Evolutionary conservation across 1,284 basidiomycete species (phyloP).

Genomic region (Fomitopsis betulina): DNA sequence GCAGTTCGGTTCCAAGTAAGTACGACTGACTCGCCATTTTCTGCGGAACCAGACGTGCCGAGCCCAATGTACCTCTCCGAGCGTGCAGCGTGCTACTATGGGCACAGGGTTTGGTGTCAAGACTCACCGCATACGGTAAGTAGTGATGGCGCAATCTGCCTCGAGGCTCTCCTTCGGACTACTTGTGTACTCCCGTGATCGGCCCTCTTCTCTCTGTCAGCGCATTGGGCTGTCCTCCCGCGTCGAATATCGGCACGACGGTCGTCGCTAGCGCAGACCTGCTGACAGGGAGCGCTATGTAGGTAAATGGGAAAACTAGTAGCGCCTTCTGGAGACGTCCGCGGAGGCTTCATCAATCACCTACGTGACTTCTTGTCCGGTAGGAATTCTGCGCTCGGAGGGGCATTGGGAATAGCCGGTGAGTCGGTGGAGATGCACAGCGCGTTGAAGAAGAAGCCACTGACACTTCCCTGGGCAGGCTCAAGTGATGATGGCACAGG

Average conservation of each 20-base stretch:
- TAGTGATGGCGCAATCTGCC: slow-evolving; percentile 18
- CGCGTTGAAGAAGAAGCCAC: too few relatives aligned
- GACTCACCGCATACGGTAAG: slow-evolving; percentile 10
- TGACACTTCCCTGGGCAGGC: too few relatives aligned
- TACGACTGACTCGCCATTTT: not conserved
- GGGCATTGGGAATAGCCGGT: not conserved
- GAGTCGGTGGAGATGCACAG: not conserved
- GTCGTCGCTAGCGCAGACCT: slow-evolving; percentile 1
- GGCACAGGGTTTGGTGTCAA: slow-evolving; percentile 19
- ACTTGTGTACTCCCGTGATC: slow-evolving; percentile 12
- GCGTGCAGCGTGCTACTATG: slow-evolving; percentile 9
- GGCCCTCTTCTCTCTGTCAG: slow-evolving; percentile 10
- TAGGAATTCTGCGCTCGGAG: not conserved
- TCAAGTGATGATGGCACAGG: too few relatives aligned
- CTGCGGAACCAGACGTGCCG: not conserved
- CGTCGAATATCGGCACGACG: slow-evolving; percentile 4
- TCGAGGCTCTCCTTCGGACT: slow-evolving; percentile 13
- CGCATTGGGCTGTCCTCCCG: not conserved
- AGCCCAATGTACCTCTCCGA: slow-evolving; percentile 5
- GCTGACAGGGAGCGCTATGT: slow-evolving; percentile 9
- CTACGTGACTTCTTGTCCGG: not conserved
- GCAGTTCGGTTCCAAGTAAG: not conserved
- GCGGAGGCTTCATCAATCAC: slow-evolving; percentile 1
- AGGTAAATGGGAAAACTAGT: not conserved
- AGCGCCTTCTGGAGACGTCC: not conserved